phyloP scores from a whole-genome alignment of 176 grass and related monocot species.

The Cenchrus americanus region DNA sequence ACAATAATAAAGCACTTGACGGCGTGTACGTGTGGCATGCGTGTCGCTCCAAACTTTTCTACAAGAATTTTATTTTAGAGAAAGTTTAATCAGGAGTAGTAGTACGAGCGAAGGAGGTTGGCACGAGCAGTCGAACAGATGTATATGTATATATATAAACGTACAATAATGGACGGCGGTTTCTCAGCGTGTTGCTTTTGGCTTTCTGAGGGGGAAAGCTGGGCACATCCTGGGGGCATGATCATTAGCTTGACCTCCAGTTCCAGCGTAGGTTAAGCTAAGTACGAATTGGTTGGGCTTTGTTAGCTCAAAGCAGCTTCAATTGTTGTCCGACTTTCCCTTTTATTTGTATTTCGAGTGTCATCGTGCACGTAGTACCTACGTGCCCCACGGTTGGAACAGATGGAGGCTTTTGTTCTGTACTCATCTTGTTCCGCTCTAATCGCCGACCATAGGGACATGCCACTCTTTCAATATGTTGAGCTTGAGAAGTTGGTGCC shows the following conservation, averaged over 20 bases:
- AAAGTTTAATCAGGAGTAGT: background rate
- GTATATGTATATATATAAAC: background rate
- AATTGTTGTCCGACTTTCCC: background rate
- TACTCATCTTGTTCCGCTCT: slow-evolving; percentile 15
- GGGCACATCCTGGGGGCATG: background rate
- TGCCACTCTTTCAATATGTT: background rate
- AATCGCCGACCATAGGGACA: background rate
- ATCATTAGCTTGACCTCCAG: background rate
- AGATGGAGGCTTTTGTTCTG: slow-evolving; percentile 1
- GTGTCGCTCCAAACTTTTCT: background rate
- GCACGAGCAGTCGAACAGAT: background rate
- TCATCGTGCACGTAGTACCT: background rate
- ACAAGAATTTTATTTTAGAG: too few relatives aligned
- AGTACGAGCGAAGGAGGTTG: background rate
- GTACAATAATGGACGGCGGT: background rate
- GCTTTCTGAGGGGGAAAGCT: background rate
- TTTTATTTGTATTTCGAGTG: background rate
- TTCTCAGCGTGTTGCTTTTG: background rate
- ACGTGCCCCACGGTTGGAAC: slow-evolving; percentile 2
- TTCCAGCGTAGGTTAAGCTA: background rate
- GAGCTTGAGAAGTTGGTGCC: background rate
- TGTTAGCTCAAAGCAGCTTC: background rate
- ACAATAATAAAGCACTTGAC: background rate
- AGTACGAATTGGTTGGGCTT: background rate
- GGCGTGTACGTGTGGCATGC: background rate